Percentiles rank a stretch among this genome's conserved stretches.
Conservation (phyloP, 2,329 filamentous ascomycete species). For the Alternaria triticina region DNA sequence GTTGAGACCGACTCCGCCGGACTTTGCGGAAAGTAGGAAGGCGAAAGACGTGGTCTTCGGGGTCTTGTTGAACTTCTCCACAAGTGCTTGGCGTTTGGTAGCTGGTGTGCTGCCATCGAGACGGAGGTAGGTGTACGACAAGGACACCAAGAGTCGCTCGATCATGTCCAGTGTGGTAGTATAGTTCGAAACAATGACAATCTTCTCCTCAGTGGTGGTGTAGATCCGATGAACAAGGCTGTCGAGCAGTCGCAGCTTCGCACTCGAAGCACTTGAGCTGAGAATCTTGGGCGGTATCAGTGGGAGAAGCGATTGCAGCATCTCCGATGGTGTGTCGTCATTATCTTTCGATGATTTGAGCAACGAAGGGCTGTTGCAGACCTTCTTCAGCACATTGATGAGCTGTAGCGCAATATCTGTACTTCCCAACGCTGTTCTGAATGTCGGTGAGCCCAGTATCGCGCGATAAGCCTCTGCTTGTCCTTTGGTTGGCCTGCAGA, state of each 20-base stretch:
- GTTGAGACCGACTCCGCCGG: conserved; percentile 73
- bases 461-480: conserved; percentile 68
- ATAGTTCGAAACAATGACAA: conserved; percentile 79
- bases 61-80: conserved; percentile 72
- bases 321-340: conserved; percentile 57
- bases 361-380: conserved; percentile 73
- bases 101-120: conserved; percentile 72
- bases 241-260: conserved; percentile 72
- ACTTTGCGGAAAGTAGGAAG: conserved; percentile 75
- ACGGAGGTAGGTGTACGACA: conserved; percentile 68
- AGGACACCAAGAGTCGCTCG: conserved; percentile 64
- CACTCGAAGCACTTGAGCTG: conserved; percentile 64
- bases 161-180: conserved; percentile 74
- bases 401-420: conserved; percentile 69
- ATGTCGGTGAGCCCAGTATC: conserved; percentile 69
- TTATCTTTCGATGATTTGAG: conserved; percentile 60
- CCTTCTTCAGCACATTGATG: conserved; percentile 75
- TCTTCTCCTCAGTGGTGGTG: conserved; percentile 69
- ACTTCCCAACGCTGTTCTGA: conserved; percentile 66
- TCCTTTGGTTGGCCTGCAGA: conserved; percentile 66
- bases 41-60: conserved; percentile 65
- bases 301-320: conserved; percentile 52
- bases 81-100: conserved; percentile 69
- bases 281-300: conserved; percentile 63
- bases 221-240: conserved; percentile 67